Percentiles rank a stretch among this genome's conserved stretches.
Evolutionary conservation across 139 green algal species (phyloP).

Genomic region (Nannochloris sp.): DNA sequence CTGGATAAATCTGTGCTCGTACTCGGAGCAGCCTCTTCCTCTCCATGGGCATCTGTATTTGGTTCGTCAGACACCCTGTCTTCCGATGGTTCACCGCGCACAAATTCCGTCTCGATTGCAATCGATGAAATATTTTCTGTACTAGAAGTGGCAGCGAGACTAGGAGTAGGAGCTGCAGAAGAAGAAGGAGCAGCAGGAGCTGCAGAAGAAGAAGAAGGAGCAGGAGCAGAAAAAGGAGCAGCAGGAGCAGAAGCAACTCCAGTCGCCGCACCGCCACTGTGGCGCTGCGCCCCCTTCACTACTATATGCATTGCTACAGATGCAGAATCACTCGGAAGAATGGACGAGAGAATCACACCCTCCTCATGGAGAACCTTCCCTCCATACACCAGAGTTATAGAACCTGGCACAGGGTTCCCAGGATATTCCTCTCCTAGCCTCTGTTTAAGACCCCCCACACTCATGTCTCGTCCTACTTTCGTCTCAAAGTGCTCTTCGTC

Average conservation of each 20-base stretch:
- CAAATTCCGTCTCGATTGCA: too few relatives aligned
- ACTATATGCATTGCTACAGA: slow-evolving; percentile 50
- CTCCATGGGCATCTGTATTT: neutral
- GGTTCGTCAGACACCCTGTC: neutral
- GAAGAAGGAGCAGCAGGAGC: too few relatives aligned
- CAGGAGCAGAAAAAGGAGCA: too few relatives aligned
- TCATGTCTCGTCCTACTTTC: neutral
- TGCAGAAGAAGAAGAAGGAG: too few relatives aligned
- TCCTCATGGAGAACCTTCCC: slow-evolving; percentile 54
- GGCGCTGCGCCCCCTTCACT: slow-evolving; percentile 27
- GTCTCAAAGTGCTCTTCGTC: slow-evolving; percentile 7
- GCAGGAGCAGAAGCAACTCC: too few relatives aligned
- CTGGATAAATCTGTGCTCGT: neutral
- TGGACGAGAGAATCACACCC: slow-evolving; percentile 7
- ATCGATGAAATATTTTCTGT: too few relatives aligned
- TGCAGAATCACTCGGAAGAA: slow-evolving; percentile 13
- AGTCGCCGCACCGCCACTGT: neutral
- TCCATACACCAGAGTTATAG: slow-evolving; percentile 46
- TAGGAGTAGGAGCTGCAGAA: too few relatives aligned
- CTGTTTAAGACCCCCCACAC: slow-evolving; percentile 19
- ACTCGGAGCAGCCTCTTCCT: neutral
- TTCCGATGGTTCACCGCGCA: too few relatives aligned
- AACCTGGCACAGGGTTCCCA: slow-evolving; percentile 10
- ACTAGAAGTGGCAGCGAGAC: too few relatives aligned
- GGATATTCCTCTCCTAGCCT: slow-evolving; percentile 16